A percentile compares a stretch with the other conserved stretches of the same genome.
phyloP scores from a whole-genome alignment of 768 basidiomycete genomes.

The Mycena albidolilacea region DNA sequence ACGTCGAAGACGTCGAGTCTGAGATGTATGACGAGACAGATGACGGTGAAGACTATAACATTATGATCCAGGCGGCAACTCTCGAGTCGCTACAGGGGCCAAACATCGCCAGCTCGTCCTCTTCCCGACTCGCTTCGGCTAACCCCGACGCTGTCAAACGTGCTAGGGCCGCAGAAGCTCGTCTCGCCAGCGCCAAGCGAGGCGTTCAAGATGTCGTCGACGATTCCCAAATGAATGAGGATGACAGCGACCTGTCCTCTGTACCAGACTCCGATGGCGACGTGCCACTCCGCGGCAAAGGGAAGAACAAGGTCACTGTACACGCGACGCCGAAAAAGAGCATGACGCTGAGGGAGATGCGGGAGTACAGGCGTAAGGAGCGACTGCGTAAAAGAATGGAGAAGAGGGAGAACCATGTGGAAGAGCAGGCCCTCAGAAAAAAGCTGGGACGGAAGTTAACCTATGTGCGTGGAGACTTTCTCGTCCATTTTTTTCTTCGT shows the following conservation, averaged over 20 bases:
- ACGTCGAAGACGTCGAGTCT: constrained; percentile 38
- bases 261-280: constrained; percentile 46
- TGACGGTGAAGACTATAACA: constrained; percentile 65
- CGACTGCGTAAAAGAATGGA: constrained; percentile 43
- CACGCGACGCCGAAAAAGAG: constrained; percentile 38
- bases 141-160: constrained; percentile 58
- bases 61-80: constrained; percentile 73
- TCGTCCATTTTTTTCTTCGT: neutral
- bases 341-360: constrained; percentile 55
- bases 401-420: constrained; percentile 54
- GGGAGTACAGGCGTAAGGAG: constrained; percentile 46
- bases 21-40: constrained; percentile 56
- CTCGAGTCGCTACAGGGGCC: constrained; percentile 63
- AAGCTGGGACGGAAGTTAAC: constrained; percentile 85
- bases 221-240: constrained; percentile 41
- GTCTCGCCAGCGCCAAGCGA: constrained; percentile 53
- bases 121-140: constrained; percentile 51
- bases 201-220: constrained; percentile 51
- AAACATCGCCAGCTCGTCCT: constrained; percentile 56
- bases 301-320: constrained; percentile 43
- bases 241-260: constrained; percentile 41
- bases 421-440: constrained; percentile 64
- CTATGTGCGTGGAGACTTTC: constrained; percentile 60
- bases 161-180: constrained; percentile 71
- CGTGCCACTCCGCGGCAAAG: constrained; percentile 43